Conservation (phyloP, 1,139 yeast genomes). For the Sugiyamaella japonica region DNA sequence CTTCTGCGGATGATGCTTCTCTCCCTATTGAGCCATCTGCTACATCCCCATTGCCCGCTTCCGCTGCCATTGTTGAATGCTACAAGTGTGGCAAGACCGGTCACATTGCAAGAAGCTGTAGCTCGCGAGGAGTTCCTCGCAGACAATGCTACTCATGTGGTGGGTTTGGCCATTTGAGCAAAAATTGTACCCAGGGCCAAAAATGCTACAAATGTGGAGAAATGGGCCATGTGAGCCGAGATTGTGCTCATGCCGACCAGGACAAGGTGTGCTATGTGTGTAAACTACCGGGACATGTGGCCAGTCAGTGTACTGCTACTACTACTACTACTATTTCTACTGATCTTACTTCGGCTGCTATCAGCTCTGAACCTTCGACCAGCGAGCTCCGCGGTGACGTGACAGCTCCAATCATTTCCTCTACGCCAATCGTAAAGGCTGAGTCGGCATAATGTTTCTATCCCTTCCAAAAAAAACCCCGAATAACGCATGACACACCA, state of each 20-base stretch:
- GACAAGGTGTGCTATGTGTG: slow-evolving; percentile 89
- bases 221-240: slow-evolving; percentile 84
- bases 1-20: slow-evolving; percentile 7
- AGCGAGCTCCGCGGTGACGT: not conserved
- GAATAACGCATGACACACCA: too few species aligned
- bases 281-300: slow-evolving; percentile 87
- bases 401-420: slow-evolving; percentile 8
- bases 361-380: not conserved
- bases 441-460: not conserved
- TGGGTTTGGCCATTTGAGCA: slow-evolving; percentile 66
- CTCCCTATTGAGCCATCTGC: slow-evolving; percentile 20
- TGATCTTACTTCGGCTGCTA: not conserved
- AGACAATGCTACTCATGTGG: slow-evolving; percentile 94
- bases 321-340: not conserved
- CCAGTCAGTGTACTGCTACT: slow-evolving; percentile 59
- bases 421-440: slow-evolving; percentile 2
- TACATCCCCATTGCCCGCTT: slow-evolving; percentile 19
- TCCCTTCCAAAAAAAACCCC: not conserved
- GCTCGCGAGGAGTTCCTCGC: slow-evolving; percentile 42
- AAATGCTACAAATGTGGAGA: slow-evolving; percentile 94
- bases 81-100: slow-evolving; percentile 94
- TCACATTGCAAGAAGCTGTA: slow-evolving; percentile 87
- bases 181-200: slow-evolving; percentile 42
- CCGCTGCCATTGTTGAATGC: slow-evolving; percentile 61
- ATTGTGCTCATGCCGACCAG: slow-evolving; percentile 59